These are phyloP conservation scores for Trichomonas vaginalis DNA, from an alignment of 208 protist genomes.

Conservation along the genomic window DNA sequence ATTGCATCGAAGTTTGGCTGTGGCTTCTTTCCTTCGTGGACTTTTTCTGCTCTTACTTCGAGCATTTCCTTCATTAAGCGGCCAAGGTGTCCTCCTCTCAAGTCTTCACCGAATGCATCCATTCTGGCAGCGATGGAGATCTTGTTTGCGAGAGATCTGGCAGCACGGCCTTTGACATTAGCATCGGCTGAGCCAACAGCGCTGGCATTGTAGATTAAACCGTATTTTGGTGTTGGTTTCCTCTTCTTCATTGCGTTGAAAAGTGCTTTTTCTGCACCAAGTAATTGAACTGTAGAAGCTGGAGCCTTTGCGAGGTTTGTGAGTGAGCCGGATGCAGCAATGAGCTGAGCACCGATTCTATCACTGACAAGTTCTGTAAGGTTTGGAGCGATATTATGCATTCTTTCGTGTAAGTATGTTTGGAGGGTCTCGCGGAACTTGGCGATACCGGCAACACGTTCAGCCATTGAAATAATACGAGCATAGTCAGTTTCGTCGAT, in stretches of 20 bases:
- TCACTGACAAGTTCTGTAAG: slow-evolving; percentile 62
- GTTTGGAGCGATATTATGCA: slow-evolving; percentile 90
- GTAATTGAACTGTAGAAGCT: slow-evolving; percentile 93
- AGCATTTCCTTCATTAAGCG: not conserved
- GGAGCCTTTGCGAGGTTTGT: slow-evolving; percentile 92
- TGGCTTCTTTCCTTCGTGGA: not conserved
- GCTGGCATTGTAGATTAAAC: slow-evolving; percentile 89
- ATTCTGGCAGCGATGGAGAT: slow-evolving; percentile 81
- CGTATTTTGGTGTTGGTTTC: slow-evolving; percentile 98
- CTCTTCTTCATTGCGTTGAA: slow-evolving; percentile 83
- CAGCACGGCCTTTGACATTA: slow-evolving; percentile 61
- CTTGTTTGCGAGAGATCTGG: slow-evolving; percentile 89
- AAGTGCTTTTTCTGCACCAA: slow-evolving; percentile 93
- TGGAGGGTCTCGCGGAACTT: slow-evolving; percentile 31
- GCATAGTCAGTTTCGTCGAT: slow-evolving; percentile 61
- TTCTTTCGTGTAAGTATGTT: slow-evolving; percentile 76
- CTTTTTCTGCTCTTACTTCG: not conserved
- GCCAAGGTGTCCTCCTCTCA: not conserved
- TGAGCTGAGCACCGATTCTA: slow-evolving; percentile 82
- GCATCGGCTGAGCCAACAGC: slow-evolving; percentile 62
- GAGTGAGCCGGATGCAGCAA: slow-evolving; percentile 87
- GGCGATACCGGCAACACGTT: slow-evolving; percentile 40
- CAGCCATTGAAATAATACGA: not conserved
- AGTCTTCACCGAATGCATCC: slow-evolving; percentile 65
- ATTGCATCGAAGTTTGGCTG: not conserved